These are phyloP conservation scores for Volutella citrinella DNA, from an alignment of 2,329 filamentous ascomycete genomes.

Conservation along the genomic window DNA sequence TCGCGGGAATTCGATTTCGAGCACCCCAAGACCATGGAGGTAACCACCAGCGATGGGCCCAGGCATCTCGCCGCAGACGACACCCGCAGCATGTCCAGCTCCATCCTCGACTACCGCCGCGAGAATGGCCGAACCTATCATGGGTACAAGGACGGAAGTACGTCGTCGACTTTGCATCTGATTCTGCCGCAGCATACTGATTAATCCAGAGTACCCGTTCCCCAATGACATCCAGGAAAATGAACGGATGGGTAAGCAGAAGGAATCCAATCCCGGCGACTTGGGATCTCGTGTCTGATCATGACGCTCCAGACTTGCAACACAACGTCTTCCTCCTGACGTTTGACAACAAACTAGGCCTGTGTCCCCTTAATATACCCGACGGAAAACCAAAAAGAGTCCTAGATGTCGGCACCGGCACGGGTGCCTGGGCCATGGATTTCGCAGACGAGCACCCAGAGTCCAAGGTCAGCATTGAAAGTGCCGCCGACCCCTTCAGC, in stretches of 20 bases:
- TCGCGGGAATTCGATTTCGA: no score
- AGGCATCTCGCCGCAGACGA: no score
- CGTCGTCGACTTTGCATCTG: background rate
- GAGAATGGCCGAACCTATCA: constrained; percentile 9
- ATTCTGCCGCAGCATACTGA: background rate
- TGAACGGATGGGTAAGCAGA: constrained; percentile 4
- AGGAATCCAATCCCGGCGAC: no score
- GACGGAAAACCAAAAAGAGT: background rate
- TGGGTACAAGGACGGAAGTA: constrained; percentile 7
- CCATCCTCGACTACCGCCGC: constrained; percentile 3
- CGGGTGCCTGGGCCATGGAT: constrained; percentile 7
- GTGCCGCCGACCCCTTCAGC: background rate
- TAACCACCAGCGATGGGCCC: no score
- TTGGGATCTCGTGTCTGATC: no score
- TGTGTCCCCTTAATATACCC: constrained; percentile 2
- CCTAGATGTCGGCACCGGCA: constrained; percentile 4
- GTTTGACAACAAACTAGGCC: constrained; percentile 5
- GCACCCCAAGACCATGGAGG: no score
- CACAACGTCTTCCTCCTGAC: constrained; percentile 5
- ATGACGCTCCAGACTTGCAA: no score
- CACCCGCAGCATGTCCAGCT: constrained; percentile 4
- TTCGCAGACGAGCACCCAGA: constrained; percentile 6
- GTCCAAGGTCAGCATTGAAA: background rate
- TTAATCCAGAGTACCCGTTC: background rate
- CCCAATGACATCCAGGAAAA: constrained; percentile 5